Percentiles rank a stretch among this genome's conserved stretches.
Conservation (phyloP, 2,329 filamentous ascomycete genomes). For the Ustilaginoidea virens region DNA sequence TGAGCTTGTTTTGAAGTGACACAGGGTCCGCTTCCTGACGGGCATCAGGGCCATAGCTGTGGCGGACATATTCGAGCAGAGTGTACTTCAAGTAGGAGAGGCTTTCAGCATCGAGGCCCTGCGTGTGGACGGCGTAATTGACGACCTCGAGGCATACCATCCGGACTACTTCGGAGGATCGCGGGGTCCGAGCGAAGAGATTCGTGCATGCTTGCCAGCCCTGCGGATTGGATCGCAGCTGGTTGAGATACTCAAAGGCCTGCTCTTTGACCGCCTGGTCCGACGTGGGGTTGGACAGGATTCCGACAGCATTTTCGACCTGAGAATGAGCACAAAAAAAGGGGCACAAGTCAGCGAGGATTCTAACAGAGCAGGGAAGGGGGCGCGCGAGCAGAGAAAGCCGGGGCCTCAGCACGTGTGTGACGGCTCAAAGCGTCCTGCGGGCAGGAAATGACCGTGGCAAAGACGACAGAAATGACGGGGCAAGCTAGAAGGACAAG, state of each 20-base stretch:
- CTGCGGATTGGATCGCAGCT: conserved; percentile 65
- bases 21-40: conserved; percentile 51
- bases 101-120: conserved; percentile 56
- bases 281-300: conserved; percentile 72
- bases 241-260: conserved; percentile 66
- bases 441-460: too few species aligned
- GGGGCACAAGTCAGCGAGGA: conserved; percentile 1
- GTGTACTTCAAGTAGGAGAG: conserved; percentile 66
- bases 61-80: conserved; percentile 65
- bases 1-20: conserved; percentile 88
- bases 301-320: conserved; percentile 91
- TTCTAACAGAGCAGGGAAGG: background rate
- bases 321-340: conserved; percentile 21
- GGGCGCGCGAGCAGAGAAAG: too few species aligned
- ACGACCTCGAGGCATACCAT: conserved; percentile 84
- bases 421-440: too few species aligned
- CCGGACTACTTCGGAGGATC: conserved; percentile 68
- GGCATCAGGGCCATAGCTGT: conserved; percentile 50
- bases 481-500: background rate
- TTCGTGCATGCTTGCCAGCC: conserved; percentile 82
- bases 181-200: conserved; percentile 69
- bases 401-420: too few species aligned
- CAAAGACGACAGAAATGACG: too few species aligned
- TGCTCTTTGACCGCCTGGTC: conserved; percentile 63
- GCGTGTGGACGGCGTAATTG: conserved; percentile 77